These are phyloP conservation scores for Salvia sclarea DNA, from an alignment of 305 asterid genomes.

Conservation along the genomic window DNA sequence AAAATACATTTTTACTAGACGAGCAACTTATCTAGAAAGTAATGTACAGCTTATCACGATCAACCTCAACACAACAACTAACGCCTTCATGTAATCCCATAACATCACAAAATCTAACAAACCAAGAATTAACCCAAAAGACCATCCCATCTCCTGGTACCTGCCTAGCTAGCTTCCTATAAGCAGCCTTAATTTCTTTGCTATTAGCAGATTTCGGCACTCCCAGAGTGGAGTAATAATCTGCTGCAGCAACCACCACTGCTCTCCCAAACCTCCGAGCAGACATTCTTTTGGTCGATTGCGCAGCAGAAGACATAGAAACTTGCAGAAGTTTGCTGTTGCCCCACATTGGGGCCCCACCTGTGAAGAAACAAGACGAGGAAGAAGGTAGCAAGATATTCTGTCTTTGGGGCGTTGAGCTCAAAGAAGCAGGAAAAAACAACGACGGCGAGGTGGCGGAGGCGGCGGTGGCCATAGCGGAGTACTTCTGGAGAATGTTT, in stretches of 20 bases:
- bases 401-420: slow-evolving; percentile 35
- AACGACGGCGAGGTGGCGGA: slow-evolving; percentile 46
- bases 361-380: slow-evolving; percentile 55
- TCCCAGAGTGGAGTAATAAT: slow-evolving; percentile 91
- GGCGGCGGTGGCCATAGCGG: slow-evolving; percentile 53
- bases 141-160: slow-evolving; percentile 37
- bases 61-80: slow-evolving; percentile 11
- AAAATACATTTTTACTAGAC: neutral
- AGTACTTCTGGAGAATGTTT: neutral
- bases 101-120: slow-evolving; percentile 3
- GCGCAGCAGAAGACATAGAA: slow-evolving; percentile 53
- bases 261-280: slow-evolving; percentile 67
- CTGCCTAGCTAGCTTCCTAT: slow-evolving; percentile 94
- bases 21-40: neutral
- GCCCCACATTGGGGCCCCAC: slow-evolving; percentile 47
- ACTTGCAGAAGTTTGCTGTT: slow-evolving; percentile 42
- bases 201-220: slow-evolving; percentile 76
- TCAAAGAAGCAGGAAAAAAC: slow-evolving; percentile 37
- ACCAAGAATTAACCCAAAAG: slow-evolving; percentile 1
- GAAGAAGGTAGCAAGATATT: slow-evolving; percentile 45
- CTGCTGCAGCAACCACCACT: slow-evolving; percentile 79
- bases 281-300: slow-evolving; percentile 51
- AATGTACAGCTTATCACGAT: neutral
- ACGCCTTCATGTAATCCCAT: slow-evolving; percentile 15
- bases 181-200: slow-evolving; percentile 97